Percentiles rank a stretch among this genome's conserved stretches.
These are phyloP conservation scores for Thalassiosira pacifica DNA, from an alignment of 352 stramenopile genomes.

Conservation along the genomic window DNA sequence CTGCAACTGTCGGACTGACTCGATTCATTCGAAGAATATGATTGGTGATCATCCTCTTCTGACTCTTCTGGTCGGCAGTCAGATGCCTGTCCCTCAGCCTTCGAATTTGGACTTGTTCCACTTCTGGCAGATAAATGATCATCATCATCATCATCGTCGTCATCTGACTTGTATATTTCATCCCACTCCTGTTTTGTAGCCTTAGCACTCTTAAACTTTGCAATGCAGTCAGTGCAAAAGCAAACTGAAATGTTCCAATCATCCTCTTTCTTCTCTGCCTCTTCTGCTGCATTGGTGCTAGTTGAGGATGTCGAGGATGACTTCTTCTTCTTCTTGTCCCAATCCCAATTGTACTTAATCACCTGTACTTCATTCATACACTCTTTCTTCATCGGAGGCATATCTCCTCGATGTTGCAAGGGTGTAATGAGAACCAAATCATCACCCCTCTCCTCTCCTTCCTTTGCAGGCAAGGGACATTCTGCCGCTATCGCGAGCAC, in stretches of 20 bases:
- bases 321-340: constrained; percentile 11
- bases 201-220: background rate
- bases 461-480: background rate
- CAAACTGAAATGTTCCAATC: background rate
- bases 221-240: background rate
- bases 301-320: background rate
- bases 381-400: background rate
- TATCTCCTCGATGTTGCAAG: background rate
- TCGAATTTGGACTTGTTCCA: too few species aligned
- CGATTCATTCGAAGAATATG: too few species aligned
- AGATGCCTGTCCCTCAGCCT: too few species aligned
- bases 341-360: constrained; percentile 17
- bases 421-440: background rate
- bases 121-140: too few species aligned
- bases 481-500: background rate
- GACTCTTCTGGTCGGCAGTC: too few species aligned
- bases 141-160: background rate
- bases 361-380: constrained; percentile 8
- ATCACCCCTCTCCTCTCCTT: background rate
- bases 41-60: too few species aligned
- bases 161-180: background rate
- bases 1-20: too few species aligned
- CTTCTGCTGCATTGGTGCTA: background rate
- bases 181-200: background rate
- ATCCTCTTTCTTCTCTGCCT: background rate